Evolutionary conservation across 176 grass and related monocot genomes (phyloP).

Genomic region (Triticum turgidum): DNA sequence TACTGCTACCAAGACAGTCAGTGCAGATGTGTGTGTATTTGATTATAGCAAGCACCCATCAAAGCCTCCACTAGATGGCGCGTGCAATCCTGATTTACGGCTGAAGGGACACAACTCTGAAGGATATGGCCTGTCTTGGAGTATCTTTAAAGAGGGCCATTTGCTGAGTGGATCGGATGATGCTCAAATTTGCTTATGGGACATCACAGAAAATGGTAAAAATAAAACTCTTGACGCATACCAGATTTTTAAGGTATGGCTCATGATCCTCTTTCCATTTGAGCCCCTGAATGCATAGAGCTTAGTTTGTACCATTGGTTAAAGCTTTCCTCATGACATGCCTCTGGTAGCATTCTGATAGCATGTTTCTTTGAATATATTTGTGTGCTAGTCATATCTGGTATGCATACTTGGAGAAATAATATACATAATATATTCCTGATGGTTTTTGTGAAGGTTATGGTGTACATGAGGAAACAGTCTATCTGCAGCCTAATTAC

Average conservation of each 20-base stretch:
- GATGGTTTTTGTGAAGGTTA: neutral
- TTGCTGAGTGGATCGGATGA: too few relatives aligned
- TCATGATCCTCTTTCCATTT: slow-evolving; percentile 10
- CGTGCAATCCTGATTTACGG: too few relatives aligned
- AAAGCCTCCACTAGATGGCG: too few relatives aligned
- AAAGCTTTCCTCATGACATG: slow-evolving; percentile 10
- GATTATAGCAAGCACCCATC: too few relatives aligned
- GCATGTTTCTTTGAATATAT: slow-evolving; percentile 1
- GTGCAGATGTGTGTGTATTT: too few relatives aligned
- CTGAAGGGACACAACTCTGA: too few relatives aligned
- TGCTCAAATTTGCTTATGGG: too few relatives aligned
- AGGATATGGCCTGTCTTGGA: too few relatives aligned
- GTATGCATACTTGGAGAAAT: neutral
- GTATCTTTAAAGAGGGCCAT: too few relatives aligned
- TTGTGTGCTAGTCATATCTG: neutral
- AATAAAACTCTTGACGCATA: slow-evolving; percentile 84
- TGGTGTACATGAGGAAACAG: too few relatives aligned
- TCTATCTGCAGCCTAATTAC: neutral
- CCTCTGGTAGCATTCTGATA: neutral
- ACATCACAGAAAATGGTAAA: neutral
- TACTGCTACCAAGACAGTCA: neutral
- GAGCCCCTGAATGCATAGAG: slow-evolving; percentile 1
- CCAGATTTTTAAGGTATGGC: slow-evolving; percentile 84
- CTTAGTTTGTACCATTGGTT: neutral
- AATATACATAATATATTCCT: neutral